Percentiles rank a stretch among this genome's conserved stretches.
Conservation (phyloP, 805 yeast genomes). For the Phaffomyces antillensis region DNA sequence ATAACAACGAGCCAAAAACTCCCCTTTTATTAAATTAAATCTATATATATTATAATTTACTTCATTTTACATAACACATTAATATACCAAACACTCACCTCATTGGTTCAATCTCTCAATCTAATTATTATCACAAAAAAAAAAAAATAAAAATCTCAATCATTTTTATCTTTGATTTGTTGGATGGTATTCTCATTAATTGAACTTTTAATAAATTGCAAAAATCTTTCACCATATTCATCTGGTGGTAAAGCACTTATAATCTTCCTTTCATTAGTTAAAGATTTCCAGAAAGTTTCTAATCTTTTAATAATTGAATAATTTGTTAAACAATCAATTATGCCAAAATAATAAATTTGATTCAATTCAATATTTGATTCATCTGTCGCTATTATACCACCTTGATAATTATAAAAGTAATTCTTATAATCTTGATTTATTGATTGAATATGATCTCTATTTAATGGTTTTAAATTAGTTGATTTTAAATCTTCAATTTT, state of each 20-base stretch:
- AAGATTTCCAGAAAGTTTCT: slow-evolving; percentile 80
- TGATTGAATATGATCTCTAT: slow-evolving; percentile 34
- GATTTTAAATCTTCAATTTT: slow-evolving; percentile 27
- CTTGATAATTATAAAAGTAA: slow-evolving; percentile 70
- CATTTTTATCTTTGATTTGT: not conserved
- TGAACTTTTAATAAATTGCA: slow-evolving; percentile 52
- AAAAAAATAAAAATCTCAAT: not conserved
- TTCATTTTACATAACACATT: too few relatives aligned
- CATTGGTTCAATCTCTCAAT: too few relatives aligned
- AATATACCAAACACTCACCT: too few relatives aligned
- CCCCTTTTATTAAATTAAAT: too few relatives aligned
- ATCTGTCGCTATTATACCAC: slow-evolving; percentile 75
- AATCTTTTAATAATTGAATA: slow-evolving; percentile 66
- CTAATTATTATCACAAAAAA: too few relatives aligned
- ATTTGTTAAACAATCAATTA: slow-evolving; percentile 87
- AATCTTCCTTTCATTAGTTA: slow-evolving; percentile 58
- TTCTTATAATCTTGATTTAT: slow-evolving; percentile 41
- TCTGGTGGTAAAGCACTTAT: slow-evolving; percentile 86
- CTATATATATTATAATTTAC: too few relatives aligned
- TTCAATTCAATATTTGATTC: slow-evolving; percentile 46
- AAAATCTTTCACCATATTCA: slow-evolving; percentile 86
- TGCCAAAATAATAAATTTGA: slow-evolving; percentile 81
- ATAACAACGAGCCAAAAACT: too few relatives aligned
- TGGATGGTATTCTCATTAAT: slow-evolving; percentile 22
- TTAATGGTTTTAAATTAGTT: slow-evolving; percentile 40